Percentiles rank a stretch among this genome's conserved stretches.
Conservation (phyloP, 1,284 basidiomycete species). For the Boletellus deceptivus region DNA sequence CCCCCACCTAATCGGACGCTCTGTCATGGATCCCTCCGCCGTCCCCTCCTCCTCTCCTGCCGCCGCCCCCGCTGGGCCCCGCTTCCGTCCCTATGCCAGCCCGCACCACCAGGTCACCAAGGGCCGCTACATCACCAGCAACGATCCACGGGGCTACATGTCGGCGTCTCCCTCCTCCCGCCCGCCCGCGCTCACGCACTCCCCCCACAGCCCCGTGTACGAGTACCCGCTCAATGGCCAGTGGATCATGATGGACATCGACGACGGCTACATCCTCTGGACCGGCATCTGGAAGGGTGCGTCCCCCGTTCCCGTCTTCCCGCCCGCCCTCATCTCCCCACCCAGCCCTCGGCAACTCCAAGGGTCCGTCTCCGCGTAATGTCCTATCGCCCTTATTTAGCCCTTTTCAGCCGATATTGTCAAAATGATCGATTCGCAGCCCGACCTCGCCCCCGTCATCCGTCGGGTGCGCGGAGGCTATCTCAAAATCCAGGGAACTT, state of each 20-base stretch:
- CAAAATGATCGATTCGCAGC: slow-evolving; percentile 85
- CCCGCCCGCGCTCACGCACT: slow-evolving; percentile 4
- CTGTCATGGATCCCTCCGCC: slow-evolving; percentile 18
- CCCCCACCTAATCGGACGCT: slow-evolving; percentile 15
- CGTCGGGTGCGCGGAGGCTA: slow-evolving; percentile 82
- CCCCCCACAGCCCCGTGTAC: slow-evolving; percentile 64
- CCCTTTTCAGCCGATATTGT: slow-evolving; percentile 72
- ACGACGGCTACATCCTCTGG: slow-evolving; percentile 84
- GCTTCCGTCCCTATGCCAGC: slow-evolving; percentile 74
- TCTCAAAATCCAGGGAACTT: slow-evolving; percentile 85
- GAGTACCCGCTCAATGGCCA: slow-evolving; percentile 84
- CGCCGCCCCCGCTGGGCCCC: slow-evolving; percentile 45
- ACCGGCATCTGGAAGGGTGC: slow-evolving; percentile 87
- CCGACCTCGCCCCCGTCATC: slow-evolving; percentile 76
- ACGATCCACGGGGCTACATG: slow-evolving; percentile 86
- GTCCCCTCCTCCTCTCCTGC: slow-evolving; percentile 38
- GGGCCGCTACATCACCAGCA: slow-evolving; percentile 82
- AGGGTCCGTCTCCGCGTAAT: slow-evolving; percentile 49
- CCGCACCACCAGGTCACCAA: slow-evolving; percentile 78
- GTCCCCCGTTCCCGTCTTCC: slow-evolving; percentile 1
- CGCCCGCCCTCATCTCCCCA: slow-evolving; percentile 9
- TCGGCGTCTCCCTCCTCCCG: slow-evolving; percentile 29
- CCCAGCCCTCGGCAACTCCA: slow-evolving; percentile 77
- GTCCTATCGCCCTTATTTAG: slow-evolving; percentile 13
- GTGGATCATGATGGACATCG: slow-evolving; percentile 92